Evolutionary conservation across 116 monocot genomes (phyloP).

Genomic region (Papilionanthe hybrid): DNA sequence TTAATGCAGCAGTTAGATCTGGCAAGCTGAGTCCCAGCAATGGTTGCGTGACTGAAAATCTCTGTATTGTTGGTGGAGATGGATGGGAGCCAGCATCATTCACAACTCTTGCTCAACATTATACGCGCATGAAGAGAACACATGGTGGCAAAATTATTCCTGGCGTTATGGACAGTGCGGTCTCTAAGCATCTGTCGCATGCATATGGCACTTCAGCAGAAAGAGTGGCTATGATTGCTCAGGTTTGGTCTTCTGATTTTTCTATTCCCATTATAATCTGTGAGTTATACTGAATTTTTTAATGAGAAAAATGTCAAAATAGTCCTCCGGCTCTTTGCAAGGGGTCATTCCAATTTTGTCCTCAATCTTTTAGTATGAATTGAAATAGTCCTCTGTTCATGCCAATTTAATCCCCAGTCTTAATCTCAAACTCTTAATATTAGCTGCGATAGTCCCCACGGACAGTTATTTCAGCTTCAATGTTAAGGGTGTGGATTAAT

Average conservation of each 20-base stretch:
- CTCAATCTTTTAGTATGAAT: too few relatives aligned
- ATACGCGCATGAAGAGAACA: constrained; percentile 76
- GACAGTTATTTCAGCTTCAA: too few relatives aligned
- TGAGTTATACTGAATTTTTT: not conserved
- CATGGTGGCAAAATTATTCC: constrained; percentile 75
- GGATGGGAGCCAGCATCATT: constrained; percentile 90
- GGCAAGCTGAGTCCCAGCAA: constrained; percentile 74
- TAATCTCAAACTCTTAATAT: too few relatives aligned
- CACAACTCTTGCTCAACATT: constrained; percentile 74
- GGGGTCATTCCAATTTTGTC: too few relatives aligned
- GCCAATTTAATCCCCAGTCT: too few relatives aligned
- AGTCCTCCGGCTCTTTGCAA: too few relatives aligned
- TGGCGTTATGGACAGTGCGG: constrained; percentile 70
- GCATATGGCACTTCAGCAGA: constrained; percentile 83
- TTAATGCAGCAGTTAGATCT: constrained; percentile 79
- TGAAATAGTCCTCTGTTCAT: too few relatives aligned
- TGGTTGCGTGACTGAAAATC: constrained; percentile 65
- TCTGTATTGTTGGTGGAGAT: constrained; percentile 66
- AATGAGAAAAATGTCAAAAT: not conserved
- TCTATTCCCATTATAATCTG: not conserved
- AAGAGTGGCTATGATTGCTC: constrained; percentile 82
- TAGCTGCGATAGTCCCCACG: too few relatives aligned
- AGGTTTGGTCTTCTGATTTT: constrained; percentile 33
- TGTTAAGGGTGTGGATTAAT: too few relatives aligned
- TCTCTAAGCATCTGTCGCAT: constrained; percentile 83